phyloP scores from a whole-genome alignment of 2,329 filamentous ascomycete genomes.

The Pyrenophora teres region DNA sequence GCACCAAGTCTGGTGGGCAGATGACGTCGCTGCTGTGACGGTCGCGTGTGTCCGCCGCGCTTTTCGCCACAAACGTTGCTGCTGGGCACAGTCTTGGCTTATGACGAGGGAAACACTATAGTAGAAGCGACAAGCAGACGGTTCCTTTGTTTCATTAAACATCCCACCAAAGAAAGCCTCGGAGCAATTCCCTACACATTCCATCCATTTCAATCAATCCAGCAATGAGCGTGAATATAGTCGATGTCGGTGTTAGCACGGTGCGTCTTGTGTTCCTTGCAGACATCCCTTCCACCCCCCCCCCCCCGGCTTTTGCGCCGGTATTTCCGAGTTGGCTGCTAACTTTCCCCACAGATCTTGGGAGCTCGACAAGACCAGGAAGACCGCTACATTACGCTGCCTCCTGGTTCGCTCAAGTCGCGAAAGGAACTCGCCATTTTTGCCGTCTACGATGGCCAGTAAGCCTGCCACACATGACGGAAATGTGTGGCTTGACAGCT shows the following conservation, averaged over 20 bases:
- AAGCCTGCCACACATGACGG: not conserved
- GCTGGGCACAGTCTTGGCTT: constrained; percentile 18
- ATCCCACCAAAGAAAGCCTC: constrained; percentile 2
- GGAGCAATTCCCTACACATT: not conserved
- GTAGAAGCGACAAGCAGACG: constrained; percentile 4
- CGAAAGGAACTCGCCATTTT: constrained; percentile 31
- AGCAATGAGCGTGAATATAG: constrained; percentile 19
- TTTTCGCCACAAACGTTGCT: constrained; percentile 6
- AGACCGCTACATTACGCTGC: constrained; percentile 26
- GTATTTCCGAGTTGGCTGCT: constrained; percentile 15
- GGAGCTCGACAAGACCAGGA: constrained; percentile 30
- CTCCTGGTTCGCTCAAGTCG: constrained; percentile 24
- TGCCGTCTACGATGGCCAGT: constrained; percentile 35
- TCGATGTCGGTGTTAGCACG: constrained; percentile 23
- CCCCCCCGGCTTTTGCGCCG: not conserved
- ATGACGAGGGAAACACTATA: constrained; percentile 8
- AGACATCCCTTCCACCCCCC: not conserved
- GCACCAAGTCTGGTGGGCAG: not conserved
- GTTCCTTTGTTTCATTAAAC: not conserved
- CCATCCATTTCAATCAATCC: not conserved
- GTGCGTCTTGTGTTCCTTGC: constrained; percentile 13
- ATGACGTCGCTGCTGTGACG: constrained; percentile 28
- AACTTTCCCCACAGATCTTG: constrained; percentile 26
- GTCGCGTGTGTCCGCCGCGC: constrained; percentile 13
- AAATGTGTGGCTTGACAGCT: constrained; percentile 2